Evolutionary conservation across 1,284 basidiomycete genomes (phyloP), one percentile per base, ranked within the genome.

Genomic region (Sparassis latifolia): DNA sequence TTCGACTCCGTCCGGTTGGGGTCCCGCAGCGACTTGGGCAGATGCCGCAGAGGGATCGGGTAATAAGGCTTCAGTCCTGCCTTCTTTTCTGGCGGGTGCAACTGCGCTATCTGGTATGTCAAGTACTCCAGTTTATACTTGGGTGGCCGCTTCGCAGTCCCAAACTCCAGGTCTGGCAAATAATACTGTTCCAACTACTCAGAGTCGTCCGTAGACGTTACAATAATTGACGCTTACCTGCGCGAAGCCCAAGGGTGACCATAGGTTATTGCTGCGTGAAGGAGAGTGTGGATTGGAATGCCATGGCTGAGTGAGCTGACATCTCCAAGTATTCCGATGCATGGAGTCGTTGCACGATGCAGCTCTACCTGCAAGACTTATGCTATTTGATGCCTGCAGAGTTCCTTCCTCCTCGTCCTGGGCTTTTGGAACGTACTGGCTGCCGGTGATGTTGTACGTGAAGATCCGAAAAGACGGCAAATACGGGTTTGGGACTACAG

Each of bases 401-500:
- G 20, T 20, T 20, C 20, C 20, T 20, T 20, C 20, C 20, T 20
- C 20, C 20, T 20, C 20, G 20, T 20, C 20, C 20, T 20, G 20
- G 20, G 20, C 20, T 20, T 20, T 20, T 20, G 63, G 54, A 7
- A 52, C 57, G 35, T 63, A 65, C 37, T 57, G 52, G 7, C 62
- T 66, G 10, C 75, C 78, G 2, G 83, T 82, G 33, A 80, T 71
- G 62, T 92, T 92, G 73, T 91, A 91, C 58, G 81, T 79, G 72
- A 84, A 96, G 2, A 96, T 76, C 54, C 93, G 75, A 57, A 95
- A 83, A 7, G 85, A 79, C 2, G 94, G 92, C 43, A 89, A 69
- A 67, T 89, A 96, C 20, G 82, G 82, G 46, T 92, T 92, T n/a
- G 93, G 93, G 49, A 96, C 86, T 32, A 95, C 81, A 41, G 86